Base-by-base conservation (phyloP, 1,284 basidiomycete genomes). In the Mycena sp. region DNA sequence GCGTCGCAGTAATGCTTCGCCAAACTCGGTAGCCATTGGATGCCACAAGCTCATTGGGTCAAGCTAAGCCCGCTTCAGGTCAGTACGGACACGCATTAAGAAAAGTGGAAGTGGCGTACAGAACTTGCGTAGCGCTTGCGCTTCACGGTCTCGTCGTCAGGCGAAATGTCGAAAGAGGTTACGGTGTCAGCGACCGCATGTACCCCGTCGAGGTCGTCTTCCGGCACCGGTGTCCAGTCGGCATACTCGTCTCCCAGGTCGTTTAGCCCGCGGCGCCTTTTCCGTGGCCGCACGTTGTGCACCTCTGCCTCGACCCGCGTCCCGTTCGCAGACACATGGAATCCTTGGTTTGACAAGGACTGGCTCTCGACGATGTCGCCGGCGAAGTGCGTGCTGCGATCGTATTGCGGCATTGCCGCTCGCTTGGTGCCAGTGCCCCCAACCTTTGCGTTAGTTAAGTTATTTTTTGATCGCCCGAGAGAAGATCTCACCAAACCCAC, bases 41-140 rank as follows among this genome's bases (percentile, higher is more conserved):
- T 41, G 48, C 71, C 71, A 72, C 2, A 62, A 16, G 4, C 0
- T 0, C 48, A 65, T 70, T 4, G 67, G 71, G 10, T 70, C 48
- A 37, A 67, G 60, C 71, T 72, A 30, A 30, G 30, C 30, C 30
- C 30, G 30, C 30, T 30, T 30, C 30, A 30, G 30, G 57, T 10
- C 48, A 22, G 2, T 3, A 44, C 9, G 14, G 6, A 18, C 41
- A 10, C 41, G 41, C 46, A 20, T 16, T 11, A 14, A 20, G 30
- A 16, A 41, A 3, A 14, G 10, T 4, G 30, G 30, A 8, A 50
- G 48, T 9, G 39, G 30, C 30, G 30, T 30, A 70, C 62, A 48
- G 62, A 60, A 22, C 69, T 70, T 22, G 20, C 5, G 22, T 65
- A 70, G 1, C 57, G 34, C 16, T 70, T 70, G 4, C 69, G 56